Conservation (phyloP, 495 filamentous ascomycete species). For the Chaetomium tenue region DNA sequence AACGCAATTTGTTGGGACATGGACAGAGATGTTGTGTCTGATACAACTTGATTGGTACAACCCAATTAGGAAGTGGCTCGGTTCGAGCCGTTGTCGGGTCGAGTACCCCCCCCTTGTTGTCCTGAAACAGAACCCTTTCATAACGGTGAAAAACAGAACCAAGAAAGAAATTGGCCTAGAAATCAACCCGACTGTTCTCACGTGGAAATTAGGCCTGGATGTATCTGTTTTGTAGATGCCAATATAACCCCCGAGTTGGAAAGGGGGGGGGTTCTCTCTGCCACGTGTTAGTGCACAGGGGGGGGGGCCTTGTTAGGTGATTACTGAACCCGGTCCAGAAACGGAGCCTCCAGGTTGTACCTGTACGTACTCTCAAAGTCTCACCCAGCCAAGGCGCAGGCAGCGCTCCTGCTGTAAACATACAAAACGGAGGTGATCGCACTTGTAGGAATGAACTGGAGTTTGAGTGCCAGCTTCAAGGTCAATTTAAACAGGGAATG, state of each 20-base stretch:
- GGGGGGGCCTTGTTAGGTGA: neutral
- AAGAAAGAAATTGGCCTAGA: no score
- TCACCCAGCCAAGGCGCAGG: no score
- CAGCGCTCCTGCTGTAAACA: no score
- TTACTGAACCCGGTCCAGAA: neutral
- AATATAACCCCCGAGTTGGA: neutral
- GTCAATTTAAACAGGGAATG: conserved; percentile 15
- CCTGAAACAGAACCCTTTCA: neutral
- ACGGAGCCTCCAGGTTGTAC: neutral
- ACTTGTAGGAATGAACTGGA: neutral
- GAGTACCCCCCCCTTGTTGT: neutral
- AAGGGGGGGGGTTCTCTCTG: neutral
- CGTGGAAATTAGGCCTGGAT: no score
- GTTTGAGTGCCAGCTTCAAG: neutral
- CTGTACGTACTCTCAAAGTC: no score
- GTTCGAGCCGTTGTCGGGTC: neutral
- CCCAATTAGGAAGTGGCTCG: conserved; percentile 4
- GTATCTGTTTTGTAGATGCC: no score
- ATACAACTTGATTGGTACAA: neutral
- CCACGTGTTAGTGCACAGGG: neutral
- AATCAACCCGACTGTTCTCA: no score
- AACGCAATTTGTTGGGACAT: neutral
- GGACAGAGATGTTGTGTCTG: no score
- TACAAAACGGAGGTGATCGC: neutral
- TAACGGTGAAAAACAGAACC: neutral